These are phyloP conservation scores for Purshia tridentata DNA, from an alignment of 306 rosid genomes.

Conservation along the genomic window DNA sequence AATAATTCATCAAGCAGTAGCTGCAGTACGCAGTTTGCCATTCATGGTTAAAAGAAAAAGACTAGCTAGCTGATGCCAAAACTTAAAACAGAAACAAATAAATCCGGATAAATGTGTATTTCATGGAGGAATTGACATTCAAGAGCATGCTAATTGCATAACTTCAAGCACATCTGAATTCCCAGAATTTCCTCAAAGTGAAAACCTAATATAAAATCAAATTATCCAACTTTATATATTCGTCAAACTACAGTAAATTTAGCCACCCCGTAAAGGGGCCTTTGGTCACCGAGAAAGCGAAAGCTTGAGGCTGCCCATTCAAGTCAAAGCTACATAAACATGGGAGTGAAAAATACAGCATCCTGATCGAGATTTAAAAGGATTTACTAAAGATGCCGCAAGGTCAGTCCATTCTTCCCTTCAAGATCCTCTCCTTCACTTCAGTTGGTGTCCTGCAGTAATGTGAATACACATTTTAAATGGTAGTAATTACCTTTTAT, in stretches of 20 bases:
- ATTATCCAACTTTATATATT: too few relatives aligned
- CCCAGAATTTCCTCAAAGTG: not conserved
- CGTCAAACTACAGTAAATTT: conserved; percentile 7
- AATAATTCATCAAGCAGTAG: too few relatives aligned
- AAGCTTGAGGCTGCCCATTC: not conserved
- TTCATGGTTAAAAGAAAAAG: too few relatives aligned
- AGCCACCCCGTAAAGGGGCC: not conserved
- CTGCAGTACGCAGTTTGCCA: too few relatives aligned
- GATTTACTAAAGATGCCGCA: not conserved
- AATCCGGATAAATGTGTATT: too few relatives aligned
- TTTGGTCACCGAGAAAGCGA: not conserved
- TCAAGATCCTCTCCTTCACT: not conserved
- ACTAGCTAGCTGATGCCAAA: too few relatives aligned
- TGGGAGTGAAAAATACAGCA: not conserved
- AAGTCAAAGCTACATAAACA: conserved; percentile 8
- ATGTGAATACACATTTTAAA: not conserved
- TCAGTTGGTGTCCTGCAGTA: conserved; percentile 13
- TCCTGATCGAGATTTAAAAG: not conserved
- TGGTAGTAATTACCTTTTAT: not conserved
- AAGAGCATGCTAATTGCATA: not conserved
- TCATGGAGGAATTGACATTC: not conserved
- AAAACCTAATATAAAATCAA: not conserved
- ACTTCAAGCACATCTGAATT: not conserved
- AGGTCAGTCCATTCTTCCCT: conserved; percentile 19
- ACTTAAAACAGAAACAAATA: too few relatives aligned